Percentiles rank a stretch among this genome's conserved stretches.
phyloP scores from a whole-genome alignment of 2,329 filamentous ascomycete species.

The Cladorrhinum sp. region DNA sequence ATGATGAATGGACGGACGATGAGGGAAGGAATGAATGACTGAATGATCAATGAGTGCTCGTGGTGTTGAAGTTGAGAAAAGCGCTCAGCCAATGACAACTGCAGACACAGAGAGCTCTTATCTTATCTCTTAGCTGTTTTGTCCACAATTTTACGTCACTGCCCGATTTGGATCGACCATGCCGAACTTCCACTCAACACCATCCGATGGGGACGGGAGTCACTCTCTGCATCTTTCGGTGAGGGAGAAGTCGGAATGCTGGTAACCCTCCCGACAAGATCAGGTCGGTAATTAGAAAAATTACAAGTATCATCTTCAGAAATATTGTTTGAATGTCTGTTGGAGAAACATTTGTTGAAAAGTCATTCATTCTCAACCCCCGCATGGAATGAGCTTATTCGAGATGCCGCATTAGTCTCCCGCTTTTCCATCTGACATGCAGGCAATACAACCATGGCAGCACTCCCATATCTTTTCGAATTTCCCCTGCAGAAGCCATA shows the following conservation, averaged over 20 bases:
- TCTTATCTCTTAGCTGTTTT: constrained; percentile 4
- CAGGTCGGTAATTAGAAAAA: background rate
- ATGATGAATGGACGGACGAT: background rate
- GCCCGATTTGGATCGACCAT: background rate
- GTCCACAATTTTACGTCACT: constrained; percentile 3
- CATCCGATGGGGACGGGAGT: background rate
- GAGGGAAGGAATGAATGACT: no score
- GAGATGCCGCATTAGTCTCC: constrained; percentile 2
- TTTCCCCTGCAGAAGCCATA: constrained; percentile 1
- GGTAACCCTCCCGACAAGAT: background rate
- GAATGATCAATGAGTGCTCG: no score
- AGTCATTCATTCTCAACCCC: background rate
- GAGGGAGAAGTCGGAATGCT: background rate
- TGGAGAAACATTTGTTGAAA: no score
- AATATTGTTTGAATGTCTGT: no score
- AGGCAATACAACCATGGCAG: background rate
- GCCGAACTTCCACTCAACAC: background rate
- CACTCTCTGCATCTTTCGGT: background rate
- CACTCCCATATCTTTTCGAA: constrained; percentile 7
- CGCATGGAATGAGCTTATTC: constrained; percentile 1
- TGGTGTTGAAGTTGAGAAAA: background rate
- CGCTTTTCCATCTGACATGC: background rate
- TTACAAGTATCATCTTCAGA: no score
- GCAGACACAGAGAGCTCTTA: constrained; percentile 3
- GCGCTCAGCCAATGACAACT: background rate